A percentile compares a stretch with the other conserved stretches of the same genome.
phyloP scores from a whole-genome alignment of 371 early-diverging fungal species.

The Actinomortierella wolfii region DNA sequence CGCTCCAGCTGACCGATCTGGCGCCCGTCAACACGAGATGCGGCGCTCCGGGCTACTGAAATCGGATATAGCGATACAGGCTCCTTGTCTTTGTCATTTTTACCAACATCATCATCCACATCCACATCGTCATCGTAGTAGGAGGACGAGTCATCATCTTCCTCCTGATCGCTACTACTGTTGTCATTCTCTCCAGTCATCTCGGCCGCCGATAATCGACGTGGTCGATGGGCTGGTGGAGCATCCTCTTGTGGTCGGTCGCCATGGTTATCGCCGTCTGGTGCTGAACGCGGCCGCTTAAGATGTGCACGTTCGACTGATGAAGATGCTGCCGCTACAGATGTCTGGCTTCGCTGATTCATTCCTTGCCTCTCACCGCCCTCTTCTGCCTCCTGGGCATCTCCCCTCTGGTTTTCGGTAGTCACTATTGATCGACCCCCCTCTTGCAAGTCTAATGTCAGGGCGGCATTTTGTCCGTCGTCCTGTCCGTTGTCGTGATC shows the following conservation, averaged over 20 bases:
- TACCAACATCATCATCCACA: background rate
- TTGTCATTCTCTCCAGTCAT: background rate
- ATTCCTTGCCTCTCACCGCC: no score
- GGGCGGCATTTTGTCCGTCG: constrained; percentile 1
- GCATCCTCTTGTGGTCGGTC: no score
- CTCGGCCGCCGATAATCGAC: no score
- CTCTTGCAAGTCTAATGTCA: no score
- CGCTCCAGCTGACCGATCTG: constrained; percentile 22
- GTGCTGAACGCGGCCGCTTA: no score
- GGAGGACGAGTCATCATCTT: background rate
- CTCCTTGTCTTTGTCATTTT: background rate
- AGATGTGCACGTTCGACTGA: no score
- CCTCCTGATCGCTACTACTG: background rate
- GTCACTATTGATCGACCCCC: no score
- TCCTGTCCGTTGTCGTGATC: constrained; percentile 4
- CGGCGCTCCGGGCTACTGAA: constrained; percentile 36
- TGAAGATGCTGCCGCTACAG: no score
- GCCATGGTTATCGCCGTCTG: no score
- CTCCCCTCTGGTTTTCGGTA: background rate
- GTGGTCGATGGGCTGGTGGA: no score
- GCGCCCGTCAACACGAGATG: constrained; percentile 27
- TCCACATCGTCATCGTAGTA: background rate
- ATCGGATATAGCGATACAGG: constrained; percentile 16
- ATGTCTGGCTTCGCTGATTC: no score
- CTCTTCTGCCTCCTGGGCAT: constrained; percentile 10